phyloP scores from a whole-genome alignment of 306 rosid species.

The Herpetospermum pedunculosum region DNA sequence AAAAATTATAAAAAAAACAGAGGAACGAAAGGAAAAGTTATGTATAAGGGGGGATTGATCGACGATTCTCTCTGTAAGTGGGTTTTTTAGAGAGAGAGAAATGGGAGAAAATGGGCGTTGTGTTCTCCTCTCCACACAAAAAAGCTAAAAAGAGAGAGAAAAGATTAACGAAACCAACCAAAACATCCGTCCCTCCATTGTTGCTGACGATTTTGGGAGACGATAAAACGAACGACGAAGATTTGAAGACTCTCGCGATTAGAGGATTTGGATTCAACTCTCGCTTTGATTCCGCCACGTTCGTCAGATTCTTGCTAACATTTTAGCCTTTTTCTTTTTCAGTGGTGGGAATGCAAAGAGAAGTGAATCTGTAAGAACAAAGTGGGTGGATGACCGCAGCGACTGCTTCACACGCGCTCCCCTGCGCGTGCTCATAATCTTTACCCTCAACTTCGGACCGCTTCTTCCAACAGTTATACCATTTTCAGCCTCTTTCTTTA shows the following conservation, averaged over 20 bases:
- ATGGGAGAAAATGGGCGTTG: slow-evolving; percentile 27
- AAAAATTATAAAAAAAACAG: background rate
- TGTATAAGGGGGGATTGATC: background rate
- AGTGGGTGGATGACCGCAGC: slow-evolving; percentile 8
- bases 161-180: slow-evolving; percentile 81
- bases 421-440: background rate
- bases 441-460: slow-evolving; percentile 3
- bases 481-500: background rate
- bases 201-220: slow-evolving; percentile 27
- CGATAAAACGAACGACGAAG: slow-evolving; percentile 13
- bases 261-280: background rate
- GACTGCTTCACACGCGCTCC: background rate
- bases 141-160: slow-evolving; percentile 23
- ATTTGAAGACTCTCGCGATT: slow-evolving; percentile 1
- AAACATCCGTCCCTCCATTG: slow-evolving; percentile 18
- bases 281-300: slow-evolving; percentile 11
- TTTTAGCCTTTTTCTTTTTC: background rate
- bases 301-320: slow-evolving; percentile 1
- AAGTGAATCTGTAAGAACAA: background rate
- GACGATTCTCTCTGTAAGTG: background rate
- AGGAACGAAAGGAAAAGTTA: background rate
- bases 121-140: slow-evolving; percentile 80
- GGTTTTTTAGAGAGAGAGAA: background rate
- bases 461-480: slow-evolving; percentile 4
- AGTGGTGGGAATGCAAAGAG: slow-evolving; percentile 4